Base-by-base conservation (phyloP, 768 basidiomycete species). In the Royoungia palumana region DNA sequence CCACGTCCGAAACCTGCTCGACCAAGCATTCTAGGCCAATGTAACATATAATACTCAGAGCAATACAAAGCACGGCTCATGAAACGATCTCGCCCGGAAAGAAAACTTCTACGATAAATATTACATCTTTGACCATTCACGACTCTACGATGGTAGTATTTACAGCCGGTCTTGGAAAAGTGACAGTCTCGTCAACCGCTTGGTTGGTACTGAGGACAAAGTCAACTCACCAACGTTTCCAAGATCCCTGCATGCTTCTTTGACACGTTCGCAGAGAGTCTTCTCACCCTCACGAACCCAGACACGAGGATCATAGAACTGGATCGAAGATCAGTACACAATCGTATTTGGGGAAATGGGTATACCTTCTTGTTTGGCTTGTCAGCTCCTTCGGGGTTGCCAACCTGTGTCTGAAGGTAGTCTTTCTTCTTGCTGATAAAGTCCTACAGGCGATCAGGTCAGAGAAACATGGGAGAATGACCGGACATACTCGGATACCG, bases 271-370 rank as follows among this genome's bases (percentile, higher is more conserved):
- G 41, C 68, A 40, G 57, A 98, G 80, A 17, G 93, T 95, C 83
- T 94, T 94, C 77, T 98, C 94, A 57, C 94, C 94, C 73, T 96
- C 93, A 62, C 95, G 89, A 43, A 99, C 93, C 95, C 95, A 99
- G 51, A 94, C 86, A 76, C 95, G 90, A 42, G 94, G 94, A 70
- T 95, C 93, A 73, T 95, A 95, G 77, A 70, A 87, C 87, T 88
- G 54, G 27, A 35, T 10, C 17, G 14, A 24, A 40, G 5, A n/a
- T 54, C 14, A 51, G 48, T 30, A 4, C 8, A 13, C 13, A 32
- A 17, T 20, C 39, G 14, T 5, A 22, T 44, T 41, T 44, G 4
- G 41, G 37, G 12, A 2, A 9, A 36, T 22, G 17, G 9, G 12
- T 50, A 64, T 47, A 84, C 86, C 83, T 98, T 99, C 89, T 99